Evolutionary conservation across 1,284 basidiomycete species (phyloP), one percentile per base, ranked within the genome.

Genomic region (Paramarasmius palmivorus): DNA sequence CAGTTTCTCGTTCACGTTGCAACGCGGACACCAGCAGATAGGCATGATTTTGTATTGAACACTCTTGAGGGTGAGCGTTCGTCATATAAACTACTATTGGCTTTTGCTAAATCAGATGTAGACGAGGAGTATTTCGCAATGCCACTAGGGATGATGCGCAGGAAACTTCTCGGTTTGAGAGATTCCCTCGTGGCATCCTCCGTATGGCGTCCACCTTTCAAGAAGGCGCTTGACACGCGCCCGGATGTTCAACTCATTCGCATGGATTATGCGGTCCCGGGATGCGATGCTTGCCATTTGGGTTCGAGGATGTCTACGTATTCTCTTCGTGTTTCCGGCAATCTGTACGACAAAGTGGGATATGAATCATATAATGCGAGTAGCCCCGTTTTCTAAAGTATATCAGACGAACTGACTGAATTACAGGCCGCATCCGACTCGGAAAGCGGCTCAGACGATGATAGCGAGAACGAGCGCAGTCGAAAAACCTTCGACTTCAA

Each of bases 1-100:
- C 92, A 95, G 63, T 81, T 93, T 39, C 87, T 93, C 60, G 86
- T 93, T 2, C 86, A 93, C 59, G 72, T 94, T 38, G 87, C 88
- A 19, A 83, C 92, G 29, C 78, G 73, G 22, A 74, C 81, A 6
- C 65, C 72, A n/a, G 66, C 65, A 6, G 73, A 84, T 44, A 75
- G 89, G 14, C 72, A 70, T 45, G 62, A 70, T 4, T 86, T 82
- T 61, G 82, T 88, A 77, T 65, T 79, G 55, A 65, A 73, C 35
- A 74, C 73, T 40, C 63, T 87, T 49, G 73, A 76, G 66, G 74
- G 90, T 87, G 55, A 38, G 72, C 65, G 42, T 17, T n/a, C n/a
- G 29, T 19, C 26, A 25, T 53, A 38, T 19, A 47, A 61, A 38
- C 54, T 52, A 34, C 54, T 50, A 37, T 54, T 19, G 48, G 49